Evolutionary conservation across 352 stramenopile genomes (phyloP).

Genomic region (Peronospora destructor): DNA sequence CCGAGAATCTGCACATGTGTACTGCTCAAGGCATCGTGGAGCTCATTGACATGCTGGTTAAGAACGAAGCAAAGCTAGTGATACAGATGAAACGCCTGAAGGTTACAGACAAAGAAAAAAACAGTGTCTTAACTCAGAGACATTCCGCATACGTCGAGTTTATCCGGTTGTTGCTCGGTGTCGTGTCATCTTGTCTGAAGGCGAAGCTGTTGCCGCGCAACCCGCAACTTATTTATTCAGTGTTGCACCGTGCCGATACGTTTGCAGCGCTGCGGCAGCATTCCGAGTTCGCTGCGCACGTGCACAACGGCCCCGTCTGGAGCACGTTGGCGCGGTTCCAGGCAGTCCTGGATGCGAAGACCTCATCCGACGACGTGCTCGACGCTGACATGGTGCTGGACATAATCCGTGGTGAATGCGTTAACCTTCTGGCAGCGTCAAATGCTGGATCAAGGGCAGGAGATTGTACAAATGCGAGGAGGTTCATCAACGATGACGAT

Average conservation of each 20-base stretch:
- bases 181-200: slow-evolving; percentile 66
- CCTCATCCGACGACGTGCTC: slow-evolving; percentile 37
- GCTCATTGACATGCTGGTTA: slow-evolving; percentile 64
- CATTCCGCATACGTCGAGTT: slow-evolving; percentile 69
- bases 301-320: slow-evolving; percentile 60
- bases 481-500: slow-evolving; percentile 38
- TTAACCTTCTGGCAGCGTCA: slow-evolving; percentile 50
- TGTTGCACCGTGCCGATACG: slow-evolving; percentile 61
- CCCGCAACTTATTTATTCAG: slow-evolving; percentile 83
- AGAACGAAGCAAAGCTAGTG: slow-evolving; percentile 63
- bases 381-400: slow-evolving; percentile 59
- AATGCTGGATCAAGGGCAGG: slow-evolving; percentile 19
- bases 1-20: slow-evolving; percentile 67
- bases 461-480: slow-evolving; percentile 9
- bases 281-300: slow-evolving; percentile 48
- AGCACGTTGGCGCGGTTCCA: slow-evolving; percentile 58
- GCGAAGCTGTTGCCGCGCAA: slow-evolving; percentile 57
- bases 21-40: slow-evolving; percentile 63
- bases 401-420: slow-evolving; percentile 64
- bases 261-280: slow-evolving; percentile 51
- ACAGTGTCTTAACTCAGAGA: slow-evolving; percentile 46
- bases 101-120: slow-evolving; percentile 28
- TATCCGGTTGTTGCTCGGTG: slow-evolving; percentile 56
- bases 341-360: slow-evolving; percentile 57
- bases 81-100: slow-evolving; percentile 36